These are phyloP conservation scores for Fomes fomentarius DNA, from an alignment of 1,284 basidiomycete genomes.

Conservation along the genomic window DNA sequence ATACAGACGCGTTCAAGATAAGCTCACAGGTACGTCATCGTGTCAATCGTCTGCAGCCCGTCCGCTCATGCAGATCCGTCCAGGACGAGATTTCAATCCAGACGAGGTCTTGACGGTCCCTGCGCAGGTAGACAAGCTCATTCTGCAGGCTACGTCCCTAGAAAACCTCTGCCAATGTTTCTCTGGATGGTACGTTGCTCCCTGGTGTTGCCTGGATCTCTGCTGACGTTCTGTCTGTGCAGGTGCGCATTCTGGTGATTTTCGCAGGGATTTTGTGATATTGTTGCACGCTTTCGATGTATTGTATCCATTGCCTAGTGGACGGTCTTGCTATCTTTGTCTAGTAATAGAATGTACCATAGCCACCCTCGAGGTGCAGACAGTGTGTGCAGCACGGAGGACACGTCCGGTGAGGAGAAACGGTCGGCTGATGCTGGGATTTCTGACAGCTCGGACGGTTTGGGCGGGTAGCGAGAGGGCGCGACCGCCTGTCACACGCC, in stretches of 20 bases:
- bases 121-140: constrained; percentile 88
- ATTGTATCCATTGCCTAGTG: constrained; percentile 17
- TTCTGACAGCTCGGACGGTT: constrained; percentile 15
- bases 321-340: constrained; percentile 11
- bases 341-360: constrained; percentile 20
- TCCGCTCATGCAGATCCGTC: constrained; percentile 1
- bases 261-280: constrained; percentile 1
- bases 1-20: constrained; percentile 91
- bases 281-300: constrained; percentile 19
- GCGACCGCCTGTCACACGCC: constrained; percentile 21
- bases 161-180: constrained; percentile 97
- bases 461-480: constrained; percentile 22
- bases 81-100: constrained; percentile 91
- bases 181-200: constrained; percentile 80
- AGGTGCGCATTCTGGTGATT: constrained; percentile 49
- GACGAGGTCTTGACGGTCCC: constrained; percentile 72
- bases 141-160: constrained; percentile 87
- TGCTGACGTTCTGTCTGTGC: not conserved
- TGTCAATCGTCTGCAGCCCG: not conserved
- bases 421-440: constrained; percentile 2
- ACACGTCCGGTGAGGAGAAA: constrained; percentile 1
- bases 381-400: not conserved
- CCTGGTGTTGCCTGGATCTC: no score
- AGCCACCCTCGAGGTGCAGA: not conserved
- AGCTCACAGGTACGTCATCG: constrained; percentile 75